Evolutionary conservation across 148 eudicot genomes (phyloP).

Genomic region (Rhododendron ferrugineum): DNA sequence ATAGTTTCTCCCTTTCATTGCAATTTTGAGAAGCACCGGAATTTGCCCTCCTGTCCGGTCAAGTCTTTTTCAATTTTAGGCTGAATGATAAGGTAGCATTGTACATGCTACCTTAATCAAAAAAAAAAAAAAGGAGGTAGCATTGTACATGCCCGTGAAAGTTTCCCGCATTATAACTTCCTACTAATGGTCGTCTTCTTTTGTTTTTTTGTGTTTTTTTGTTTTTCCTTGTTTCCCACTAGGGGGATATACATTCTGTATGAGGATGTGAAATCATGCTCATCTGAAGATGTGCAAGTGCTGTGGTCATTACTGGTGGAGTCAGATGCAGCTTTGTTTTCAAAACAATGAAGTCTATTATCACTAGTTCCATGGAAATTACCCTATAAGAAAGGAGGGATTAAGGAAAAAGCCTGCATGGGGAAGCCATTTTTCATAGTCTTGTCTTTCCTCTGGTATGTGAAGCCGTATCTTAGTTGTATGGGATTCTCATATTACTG

Average conservation of each 20-base stretch:
- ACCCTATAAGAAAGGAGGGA: not conserved
- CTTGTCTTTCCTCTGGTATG: not conserved
- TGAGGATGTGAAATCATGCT: slow-evolving; percentile 62
- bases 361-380: not conserved
- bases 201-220: too few species aligned
- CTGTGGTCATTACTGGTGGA: slow-evolving; percentile 56
- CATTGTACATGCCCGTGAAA: not conserved
- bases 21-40: not conserved
- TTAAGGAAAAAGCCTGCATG: not conserved
- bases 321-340: slow-evolving; percentile 13
- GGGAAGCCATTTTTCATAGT: not conserved
- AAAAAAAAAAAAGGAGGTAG: too few species aligned
- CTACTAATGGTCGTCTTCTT: not conserved
- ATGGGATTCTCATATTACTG: not conserved
- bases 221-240: slow-evolving; percentile 15
- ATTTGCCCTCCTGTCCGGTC: not conserved
- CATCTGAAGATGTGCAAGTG: slow-evolving; percentile 62
- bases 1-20: not conserved
- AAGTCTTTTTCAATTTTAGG: not conserved
- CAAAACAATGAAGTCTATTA: not conserved
- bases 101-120: not conserved
- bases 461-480: not conserved
- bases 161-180: not conserved
- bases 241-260: slow-evolving; percentile 44
- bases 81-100: not conserved